Conservation (phyloP, 768 basidiomycete species). For the Boletus sp. region DNA sequence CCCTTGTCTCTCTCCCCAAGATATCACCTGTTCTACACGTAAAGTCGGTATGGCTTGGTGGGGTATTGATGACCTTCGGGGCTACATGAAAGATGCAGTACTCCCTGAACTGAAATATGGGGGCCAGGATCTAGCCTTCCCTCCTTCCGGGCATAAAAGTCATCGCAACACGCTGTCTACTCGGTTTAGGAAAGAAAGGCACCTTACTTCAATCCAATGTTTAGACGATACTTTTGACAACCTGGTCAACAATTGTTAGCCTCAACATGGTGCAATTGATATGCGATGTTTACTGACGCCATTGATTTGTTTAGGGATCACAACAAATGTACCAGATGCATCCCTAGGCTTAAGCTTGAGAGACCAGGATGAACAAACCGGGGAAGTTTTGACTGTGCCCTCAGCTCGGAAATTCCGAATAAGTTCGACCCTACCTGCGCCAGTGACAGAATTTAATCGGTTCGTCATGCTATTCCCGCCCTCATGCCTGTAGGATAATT, state of each 20-base stretch:
- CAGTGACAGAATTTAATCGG: conserved; percentile 34
- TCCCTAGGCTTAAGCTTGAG: conserved; percentile 24
- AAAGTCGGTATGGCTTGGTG: conserved; percentile 24
- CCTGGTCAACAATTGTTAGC: conserved; percentile 31
- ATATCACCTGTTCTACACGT: neutral
- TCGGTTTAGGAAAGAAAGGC: conserved; percentile 32
- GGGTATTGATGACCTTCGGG: conserved; percentile 34
- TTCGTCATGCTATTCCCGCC: conserved; percentile 2
- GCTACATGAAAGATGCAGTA: conserved; percentile 34
- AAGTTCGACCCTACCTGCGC: conserved; percentile 23
- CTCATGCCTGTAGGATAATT: neutral
- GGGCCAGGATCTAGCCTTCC: conserved; percentile 12
- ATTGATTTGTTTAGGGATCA: conserved; percentile 22
- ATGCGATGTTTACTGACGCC: conserved; percentile 1
- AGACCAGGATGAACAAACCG: conserved; percentile 27
- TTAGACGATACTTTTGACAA: conserved; percentile 28
- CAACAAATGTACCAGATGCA: conserved; percentile 26
- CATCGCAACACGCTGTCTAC: conserved; percentile 35
- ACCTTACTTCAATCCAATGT: conserved; percentile 30
- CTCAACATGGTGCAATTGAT: neutral
- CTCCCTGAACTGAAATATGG: conserved; percentile 34
- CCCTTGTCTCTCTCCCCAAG: neutral
- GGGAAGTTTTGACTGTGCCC: conserved; percentile 33
- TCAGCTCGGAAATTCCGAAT: conserved; percentile 31
- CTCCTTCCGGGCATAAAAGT: conserved; percentile 34